phyloP scores from a whole-genome alignment of 495 filamentous ascomycete genomes.

The Aspergillus cavernicola region DNA sequence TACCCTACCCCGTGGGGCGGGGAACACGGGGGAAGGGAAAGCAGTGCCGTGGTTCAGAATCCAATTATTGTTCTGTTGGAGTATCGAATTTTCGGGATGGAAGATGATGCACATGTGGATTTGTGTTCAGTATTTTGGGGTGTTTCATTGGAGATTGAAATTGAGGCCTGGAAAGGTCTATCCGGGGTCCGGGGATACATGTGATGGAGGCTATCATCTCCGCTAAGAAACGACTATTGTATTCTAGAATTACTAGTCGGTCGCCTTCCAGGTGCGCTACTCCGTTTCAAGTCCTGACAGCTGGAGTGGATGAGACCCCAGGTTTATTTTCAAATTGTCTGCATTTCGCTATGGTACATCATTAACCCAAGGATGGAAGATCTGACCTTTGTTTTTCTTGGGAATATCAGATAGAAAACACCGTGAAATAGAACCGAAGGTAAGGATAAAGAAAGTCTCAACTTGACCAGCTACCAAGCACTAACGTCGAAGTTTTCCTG shows the following conservation, averaged over 20 bases:
- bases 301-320: not conserved
- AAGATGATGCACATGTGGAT: no score
- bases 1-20: no score
- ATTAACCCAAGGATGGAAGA: slow-evolving; percentile 11
- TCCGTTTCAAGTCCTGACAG: not conserved
- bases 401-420: slow-evolving; percentile 10
- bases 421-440: slow-evolving; percentile 6
- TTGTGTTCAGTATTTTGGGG: no score
- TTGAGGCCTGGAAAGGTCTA: no score
- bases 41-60: no score
- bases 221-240: no score
- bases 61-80: no score
- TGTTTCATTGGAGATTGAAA: no score
- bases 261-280: not conserved
- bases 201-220: not conserved
- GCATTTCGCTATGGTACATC: slow-evolving; percentile 15
- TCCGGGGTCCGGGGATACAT: no score
- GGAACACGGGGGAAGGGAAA: no score
- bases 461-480: slow-evolving; percentile 56
- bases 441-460: not conserved
- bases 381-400: not conserved
- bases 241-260: not conserved
- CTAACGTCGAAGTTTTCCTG: slow-evolving; percentile 77
- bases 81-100: no score
- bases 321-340: not conserved